These are phyloP conservation scores for Cenchrus americanus DNA, from an alignment of 176 grass and related monocot species.

Conservation along the genomic window DNA sequence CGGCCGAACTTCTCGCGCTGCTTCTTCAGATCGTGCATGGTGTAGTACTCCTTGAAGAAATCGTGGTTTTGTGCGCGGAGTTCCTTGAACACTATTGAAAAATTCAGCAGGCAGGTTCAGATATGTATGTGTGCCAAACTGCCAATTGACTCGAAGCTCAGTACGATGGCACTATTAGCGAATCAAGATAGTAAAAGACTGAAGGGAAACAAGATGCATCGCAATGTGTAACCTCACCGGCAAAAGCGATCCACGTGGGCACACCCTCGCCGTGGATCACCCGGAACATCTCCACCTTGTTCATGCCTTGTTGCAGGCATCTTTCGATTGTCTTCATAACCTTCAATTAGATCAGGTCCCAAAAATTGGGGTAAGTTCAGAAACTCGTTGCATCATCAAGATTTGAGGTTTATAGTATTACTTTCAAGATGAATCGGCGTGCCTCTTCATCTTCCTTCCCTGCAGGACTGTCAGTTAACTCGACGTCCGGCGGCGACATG, in stretches of 20 bases:
- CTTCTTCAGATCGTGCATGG: neutral
- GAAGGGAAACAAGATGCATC: neutral
- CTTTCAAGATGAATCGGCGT: neutral
- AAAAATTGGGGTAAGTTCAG: neutral
- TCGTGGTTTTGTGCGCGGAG: neutral
- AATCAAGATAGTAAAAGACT: too few species aligned
- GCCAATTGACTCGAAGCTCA: neutral
- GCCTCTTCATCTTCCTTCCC: neutral
- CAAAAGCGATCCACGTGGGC: neutral
- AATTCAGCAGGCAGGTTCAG: neutral
- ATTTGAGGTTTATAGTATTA: neutral
- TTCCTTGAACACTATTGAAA: constrained; percentile 7
- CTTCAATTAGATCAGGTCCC: neutral
- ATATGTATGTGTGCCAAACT: neutral
- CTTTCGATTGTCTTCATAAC: constrained; percentile 7
- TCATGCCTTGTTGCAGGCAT: neutral
- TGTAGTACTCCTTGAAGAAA: constrained; percentile 12
- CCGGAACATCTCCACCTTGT: constrained; percentile 20
- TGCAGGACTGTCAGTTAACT: neutral
- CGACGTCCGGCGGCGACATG: neutral
- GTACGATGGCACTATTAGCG: too few species aligned
- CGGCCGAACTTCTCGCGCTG: neutral
- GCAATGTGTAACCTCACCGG: neutral
- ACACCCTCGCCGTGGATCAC: neutral
- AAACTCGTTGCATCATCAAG: too few species aligned